A percentile compares a stretch with the other conserved stretches of the same genome.
phyloP scores from a whole-genome alignment of 73 alveolate genomes.

The Paramecium octaurelia region DNA sequence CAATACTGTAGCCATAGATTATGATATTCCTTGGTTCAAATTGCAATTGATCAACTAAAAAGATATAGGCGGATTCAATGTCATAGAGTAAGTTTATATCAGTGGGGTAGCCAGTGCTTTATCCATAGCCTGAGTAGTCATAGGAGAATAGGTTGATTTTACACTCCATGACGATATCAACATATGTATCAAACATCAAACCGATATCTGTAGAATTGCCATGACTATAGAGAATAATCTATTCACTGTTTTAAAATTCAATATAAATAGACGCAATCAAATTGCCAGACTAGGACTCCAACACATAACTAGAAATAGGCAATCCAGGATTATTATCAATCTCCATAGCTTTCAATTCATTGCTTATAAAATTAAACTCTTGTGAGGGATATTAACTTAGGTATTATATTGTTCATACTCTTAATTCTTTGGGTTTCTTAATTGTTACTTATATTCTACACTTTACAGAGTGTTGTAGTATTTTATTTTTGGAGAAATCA shows the following conservation, averaged over 20 bases:
- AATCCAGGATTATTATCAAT: constrained; percentile 27
- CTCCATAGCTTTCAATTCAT: constrained; percentile 2
- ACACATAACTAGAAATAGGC: constrained; percentile 9
- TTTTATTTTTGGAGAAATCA: background rate
- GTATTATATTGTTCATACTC: constrained; percentile 12
- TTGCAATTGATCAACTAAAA: background rate
- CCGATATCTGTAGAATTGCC: constrained; percentile 77
- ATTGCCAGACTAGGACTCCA: background rate
- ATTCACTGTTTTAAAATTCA: constrained; percentile 24
- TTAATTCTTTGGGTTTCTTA: background rate
- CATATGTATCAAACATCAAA: constrained; percentile 52
- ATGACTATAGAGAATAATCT: constrained; percentile 68
- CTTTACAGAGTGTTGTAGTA: background rate
- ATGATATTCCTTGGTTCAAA: constrained; percentile 34
- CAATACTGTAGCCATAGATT: constrained; percentile 54
- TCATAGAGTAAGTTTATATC: constrained; percentile 59
- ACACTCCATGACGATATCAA: constrained; percentile 56
- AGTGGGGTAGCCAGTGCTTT: constrained; percentile 71
- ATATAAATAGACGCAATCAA: constrained; percentile 32
- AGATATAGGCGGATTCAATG: constrained; percentile 66
- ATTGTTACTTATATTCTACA: background rate
- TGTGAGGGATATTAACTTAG: constrained; percentile 1
- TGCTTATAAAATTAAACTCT: constrained; percentile 30
- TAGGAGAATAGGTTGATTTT: constrained; percentile 57
- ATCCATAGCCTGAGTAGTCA: constrained; percentile 78